These are phyloP conservation scores for Aeschynomene evenia DNA, from an alignment of 306 rosid species.

Conservation along the genomic window DNA sequence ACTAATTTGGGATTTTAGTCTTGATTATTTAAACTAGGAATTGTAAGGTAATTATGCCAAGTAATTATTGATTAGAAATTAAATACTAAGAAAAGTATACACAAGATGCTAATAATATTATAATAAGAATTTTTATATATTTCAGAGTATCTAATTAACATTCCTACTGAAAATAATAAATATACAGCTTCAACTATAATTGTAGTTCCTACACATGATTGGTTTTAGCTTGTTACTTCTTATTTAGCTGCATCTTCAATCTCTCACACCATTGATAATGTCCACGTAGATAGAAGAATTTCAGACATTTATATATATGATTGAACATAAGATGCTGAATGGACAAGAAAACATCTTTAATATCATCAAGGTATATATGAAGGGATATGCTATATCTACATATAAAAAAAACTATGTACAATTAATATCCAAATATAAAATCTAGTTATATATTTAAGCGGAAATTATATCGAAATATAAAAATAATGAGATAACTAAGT, in stretches of 20 bases:
- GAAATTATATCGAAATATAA: no score
- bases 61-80: neutral
- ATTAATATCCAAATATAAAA: no score
- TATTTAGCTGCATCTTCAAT: neutral
- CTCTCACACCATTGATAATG: neutral
- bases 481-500: no score
- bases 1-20: no score
- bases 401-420: no score
- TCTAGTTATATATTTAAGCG: no score
- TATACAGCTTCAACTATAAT: neutral
- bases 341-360: neutral
- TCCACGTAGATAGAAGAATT: neutral
- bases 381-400: no score
- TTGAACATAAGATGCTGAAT: slow-evolving; percentile 25
- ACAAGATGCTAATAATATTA: neutral
- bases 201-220: neutral
- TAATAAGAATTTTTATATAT: neutral
- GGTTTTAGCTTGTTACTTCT: neutral
- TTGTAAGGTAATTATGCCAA: neutral
- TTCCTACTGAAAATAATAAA: neutral
- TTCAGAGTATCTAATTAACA: neutral
- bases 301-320: neutral
- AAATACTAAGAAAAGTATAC: neutral
- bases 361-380: slow-evolving; percentile 3
- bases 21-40: neutral